Evolutionary conservation across 139 green algal species (phyloP).

Genomic region (Eudorina sp.): DNA sequence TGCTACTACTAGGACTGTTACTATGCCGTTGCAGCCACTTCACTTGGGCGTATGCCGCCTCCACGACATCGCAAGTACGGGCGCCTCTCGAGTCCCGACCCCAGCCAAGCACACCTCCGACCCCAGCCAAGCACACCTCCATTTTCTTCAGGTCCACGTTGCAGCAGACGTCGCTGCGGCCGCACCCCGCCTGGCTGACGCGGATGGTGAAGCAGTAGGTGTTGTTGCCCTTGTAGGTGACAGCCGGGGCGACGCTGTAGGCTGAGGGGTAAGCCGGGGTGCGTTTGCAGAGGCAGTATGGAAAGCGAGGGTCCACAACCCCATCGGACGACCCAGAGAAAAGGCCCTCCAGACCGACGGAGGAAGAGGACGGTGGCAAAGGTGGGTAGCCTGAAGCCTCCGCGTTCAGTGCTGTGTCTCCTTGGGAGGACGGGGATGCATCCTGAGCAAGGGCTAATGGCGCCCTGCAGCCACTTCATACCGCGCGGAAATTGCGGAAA

Average conservation of each 20-base stretch:
- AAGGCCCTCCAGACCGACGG: too few species aligned
- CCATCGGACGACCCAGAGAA: too few species aligned
- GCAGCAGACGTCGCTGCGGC: not conserved
- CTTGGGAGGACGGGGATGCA: too few species aligned
- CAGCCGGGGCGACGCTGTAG: not conserved
- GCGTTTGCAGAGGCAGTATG: not conserved
- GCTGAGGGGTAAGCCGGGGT: not conserved
- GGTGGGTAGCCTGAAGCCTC: too few species aligned
- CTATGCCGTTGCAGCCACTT: too few species aligned
- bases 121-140: not conserved
- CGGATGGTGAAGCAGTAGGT: not conserved
- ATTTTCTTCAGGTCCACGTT: conserved; percentile 15
- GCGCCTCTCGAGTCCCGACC: too few species aligned
- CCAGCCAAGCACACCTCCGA: not conserved
- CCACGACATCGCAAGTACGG: not conserved
- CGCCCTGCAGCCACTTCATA: too few species aligned
- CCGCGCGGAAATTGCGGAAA: too few species aligned
- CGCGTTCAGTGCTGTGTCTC: too few species aligned
- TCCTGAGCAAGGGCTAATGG: too few species aligned
- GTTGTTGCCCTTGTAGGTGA: not conserved
- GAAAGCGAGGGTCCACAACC: not conserved
- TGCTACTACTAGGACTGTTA: too few species aligned
- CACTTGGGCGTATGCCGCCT: not conserved
- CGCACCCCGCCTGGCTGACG: not conserved
- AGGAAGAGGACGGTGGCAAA: too few species aligned